A percentile compares a stretch with the other conserved stretches of the same genome.
Conservation (phyloP, 2,329 filamentous ascomycete species). For the Fusarium brachygibbosum region DNA sequence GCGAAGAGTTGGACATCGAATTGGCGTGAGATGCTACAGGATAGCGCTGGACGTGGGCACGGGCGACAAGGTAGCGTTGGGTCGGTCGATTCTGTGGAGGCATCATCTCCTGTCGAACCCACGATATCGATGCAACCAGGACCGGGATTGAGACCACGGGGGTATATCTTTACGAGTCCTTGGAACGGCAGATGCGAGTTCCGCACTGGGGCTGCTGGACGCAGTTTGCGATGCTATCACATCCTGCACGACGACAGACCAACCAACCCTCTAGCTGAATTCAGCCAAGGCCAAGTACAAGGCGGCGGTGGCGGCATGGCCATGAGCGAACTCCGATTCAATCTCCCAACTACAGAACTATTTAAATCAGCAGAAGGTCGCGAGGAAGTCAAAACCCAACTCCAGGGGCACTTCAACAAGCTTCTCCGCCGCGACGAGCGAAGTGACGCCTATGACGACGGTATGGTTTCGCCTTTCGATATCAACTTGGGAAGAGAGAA, state of each 20-base stretch:
- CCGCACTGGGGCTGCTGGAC: conserved; percentile 80
- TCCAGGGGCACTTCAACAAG: conserved; percentile 61
- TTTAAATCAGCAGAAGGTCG: conserved; percentile 56
- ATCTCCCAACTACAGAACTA: conserved; percentile 75
- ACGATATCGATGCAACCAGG: conserved; percentile 57
- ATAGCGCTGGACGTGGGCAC: conserved; percentile 47
- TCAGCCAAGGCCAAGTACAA: conserved; percentile 51
- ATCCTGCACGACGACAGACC: conserved; percentile 64
- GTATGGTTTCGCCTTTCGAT: conserved; percentile 66
- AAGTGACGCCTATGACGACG: conserved; percentile 56
- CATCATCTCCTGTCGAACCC: conserved; percentile 48
- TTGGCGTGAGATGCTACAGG: conserved; percentile 57
- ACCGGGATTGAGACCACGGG: conserved; percentile 67
- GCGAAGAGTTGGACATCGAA: conserved; percentile 63
- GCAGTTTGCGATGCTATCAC: conserved; percentile 81
- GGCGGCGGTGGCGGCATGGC: conserved; percentile 45
- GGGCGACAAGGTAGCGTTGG: conserved; percentile 50
- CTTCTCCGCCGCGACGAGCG: conserved; percentile 54
- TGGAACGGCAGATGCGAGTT: conserved; percentile 94
- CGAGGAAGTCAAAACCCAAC: conserved; percentile 51
- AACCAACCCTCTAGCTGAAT: conserved; percentile 62
- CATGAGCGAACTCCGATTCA: conserved; percentile 90
- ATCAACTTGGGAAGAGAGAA: conserved; percentile 83
- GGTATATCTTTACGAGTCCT: conserved; percentile 84
- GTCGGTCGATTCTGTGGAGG: conserved; percentile 53